Evolutionary conservation across 495 filamentous ascomycete species (phyloP).

Genomic region (Annulohypoxylon nitens): DNA sequence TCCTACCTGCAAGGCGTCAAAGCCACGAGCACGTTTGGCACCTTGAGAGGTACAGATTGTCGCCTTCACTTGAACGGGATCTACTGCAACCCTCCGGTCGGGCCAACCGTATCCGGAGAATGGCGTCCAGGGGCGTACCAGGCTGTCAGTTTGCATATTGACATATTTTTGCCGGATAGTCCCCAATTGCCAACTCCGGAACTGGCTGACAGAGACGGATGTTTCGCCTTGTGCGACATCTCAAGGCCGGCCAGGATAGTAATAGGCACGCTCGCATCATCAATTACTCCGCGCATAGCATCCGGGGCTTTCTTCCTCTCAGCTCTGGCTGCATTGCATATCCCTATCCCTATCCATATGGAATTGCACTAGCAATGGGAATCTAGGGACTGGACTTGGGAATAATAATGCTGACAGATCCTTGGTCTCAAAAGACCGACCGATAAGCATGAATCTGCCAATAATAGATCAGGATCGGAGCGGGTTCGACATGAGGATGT

Average conservation of each 20-base stretch:
- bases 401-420: conserved; percentile 34
- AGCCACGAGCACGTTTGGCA: neutral
- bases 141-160: conserved; percentile 23
- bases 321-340: conserved; percentile 5
- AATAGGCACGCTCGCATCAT: conserved; percentile 21
- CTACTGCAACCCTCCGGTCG: conserved; percentile 25
- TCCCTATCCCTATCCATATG: neutral
- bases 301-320: neutral
- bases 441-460: conserved; percentile 32
- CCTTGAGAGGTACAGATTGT: neutral
- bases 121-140: neutral
- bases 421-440: conserved; percentile 21
- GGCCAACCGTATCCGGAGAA: conserved; percentile 33
- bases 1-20: conserved; percentile 27
- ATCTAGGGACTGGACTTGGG: conserved; percentile 11
- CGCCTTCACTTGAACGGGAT: conserved; percentile 37
- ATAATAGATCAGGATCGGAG: conserved; percentile 25
- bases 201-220: conserved; percentile 23
- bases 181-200: conserved; percentile 45
- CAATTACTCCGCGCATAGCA: conserved; percentile 36
- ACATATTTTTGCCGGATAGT: conserved; percentile 43
- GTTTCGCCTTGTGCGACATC: conserved; percentile 37
- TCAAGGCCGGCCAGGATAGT: conserved; percentile 17
- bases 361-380: conserved; percentile 28
- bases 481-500: conserved; percentile 19